These are phyloP conservation scores for Fraxinus nigra DNA, from an alignment of 305 asterid genomes.

Conservation along the genomic window DNA sequence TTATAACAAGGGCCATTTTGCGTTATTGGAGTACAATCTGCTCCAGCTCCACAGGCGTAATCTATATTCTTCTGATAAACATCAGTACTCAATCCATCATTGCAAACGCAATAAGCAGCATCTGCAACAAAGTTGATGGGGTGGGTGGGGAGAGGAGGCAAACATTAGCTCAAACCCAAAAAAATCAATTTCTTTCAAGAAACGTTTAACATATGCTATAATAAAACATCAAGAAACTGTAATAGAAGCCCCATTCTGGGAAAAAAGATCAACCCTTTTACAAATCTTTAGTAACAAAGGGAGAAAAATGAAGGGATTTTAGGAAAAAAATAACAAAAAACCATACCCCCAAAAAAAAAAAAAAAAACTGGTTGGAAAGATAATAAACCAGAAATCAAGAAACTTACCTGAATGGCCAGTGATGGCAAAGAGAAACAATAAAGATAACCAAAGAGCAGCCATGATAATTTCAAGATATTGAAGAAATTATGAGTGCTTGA, in stretches of 20 bases:
- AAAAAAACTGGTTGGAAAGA: not conserved
- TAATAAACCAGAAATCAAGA: not conserved
- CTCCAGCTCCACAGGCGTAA: slow-evolving; percentile 78
- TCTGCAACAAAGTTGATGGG: slow-evolving; percentile 31
- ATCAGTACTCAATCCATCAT: slow-evolving; percentile 39
- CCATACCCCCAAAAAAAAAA: not conserved
- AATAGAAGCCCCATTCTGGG: not conserved
- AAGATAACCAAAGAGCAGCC: slow-evolving; percentile 19
- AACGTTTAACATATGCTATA: not conserved
- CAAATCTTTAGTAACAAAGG: not conserved
- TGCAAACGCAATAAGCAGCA: slow-evolving; percentile 70
- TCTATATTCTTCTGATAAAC: slow-evolving; percentile 63
- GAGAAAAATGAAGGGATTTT: not conserved
- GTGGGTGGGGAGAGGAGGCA: not conserved
- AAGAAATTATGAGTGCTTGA: slow-evolving; percentile 9
- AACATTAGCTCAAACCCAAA: not conserved
- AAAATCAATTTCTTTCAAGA: not conserved
- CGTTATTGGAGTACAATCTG: slow-evolving; percentile 57
- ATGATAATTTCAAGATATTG: slow-evolving; percentile 21
- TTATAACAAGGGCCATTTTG: slow-evolving; percentile 61
- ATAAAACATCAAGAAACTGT: not conserved
- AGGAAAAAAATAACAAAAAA: not conserved
- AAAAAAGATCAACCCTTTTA: not conserved
- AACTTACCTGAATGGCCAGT: slow-evolving; percentile 21
- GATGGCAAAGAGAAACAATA: slow-evolving; percentile 18